Evolutionary conservation across 2,329 filamentous ascomycete species (phyloP).

Genomic region (Bretziella fagacearum): DNA sequence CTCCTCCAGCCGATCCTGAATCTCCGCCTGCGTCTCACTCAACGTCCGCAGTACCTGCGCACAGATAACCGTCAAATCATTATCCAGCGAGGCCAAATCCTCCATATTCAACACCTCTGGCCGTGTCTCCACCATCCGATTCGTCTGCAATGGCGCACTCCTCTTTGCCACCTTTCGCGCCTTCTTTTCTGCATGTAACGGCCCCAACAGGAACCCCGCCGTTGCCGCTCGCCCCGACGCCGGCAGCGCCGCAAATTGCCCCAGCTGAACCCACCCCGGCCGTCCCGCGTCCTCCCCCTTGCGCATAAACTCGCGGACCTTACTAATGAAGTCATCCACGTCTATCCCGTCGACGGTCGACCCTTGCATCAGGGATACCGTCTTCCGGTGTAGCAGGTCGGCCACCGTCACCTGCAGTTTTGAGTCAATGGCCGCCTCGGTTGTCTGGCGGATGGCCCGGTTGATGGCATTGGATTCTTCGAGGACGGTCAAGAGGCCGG

Average conservation of each 20-base stretch:
- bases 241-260: slow-evolving; percentile 58
- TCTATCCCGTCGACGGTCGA: slow-evolving; percentile 61
- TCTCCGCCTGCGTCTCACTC: slow-evolving; percentile 28
- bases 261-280: slow-evolving; percentile 74
- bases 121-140: slow-evolving; percentile 50
- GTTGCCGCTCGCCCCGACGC: slow-evolving; percentile 57
- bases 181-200: slow-evolving; percentile 77
- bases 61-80: slow-evolving; percentile 65
- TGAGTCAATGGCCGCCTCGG: slow-evolving; percentile 80
- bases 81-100: slow-evolving; percentile 61
- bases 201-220: slow-evolving; percentile 72
- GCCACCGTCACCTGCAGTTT: slow-evolving; percentile 67
- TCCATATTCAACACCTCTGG: slow-evolving; percentile 62
- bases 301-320: slow-evolving; percentile 77
- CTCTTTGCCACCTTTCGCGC: slow-evolving; percentile 53
- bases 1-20: slow-evolving; percentile 30
- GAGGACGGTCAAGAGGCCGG: slow-evolving; percentile 49
- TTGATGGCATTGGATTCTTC: slow-evolving; percentile 48
- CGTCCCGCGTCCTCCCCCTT: slow-evolving; percentile 46
- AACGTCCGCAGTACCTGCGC: slow-evolving; percentile 53
- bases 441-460: slow-evolving; percentile 63
- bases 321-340: slow-evolving; percentile 79
- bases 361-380: slow-evolving; percentile 55
- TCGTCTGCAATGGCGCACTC: slow-evolving; percentile 50
- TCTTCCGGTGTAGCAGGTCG: slow-evolving; percentile 65